Base-by-base conservation (phyloP, 2,329 filamentous ascomycete species). In the Hypoxylon sp. region DNA sequence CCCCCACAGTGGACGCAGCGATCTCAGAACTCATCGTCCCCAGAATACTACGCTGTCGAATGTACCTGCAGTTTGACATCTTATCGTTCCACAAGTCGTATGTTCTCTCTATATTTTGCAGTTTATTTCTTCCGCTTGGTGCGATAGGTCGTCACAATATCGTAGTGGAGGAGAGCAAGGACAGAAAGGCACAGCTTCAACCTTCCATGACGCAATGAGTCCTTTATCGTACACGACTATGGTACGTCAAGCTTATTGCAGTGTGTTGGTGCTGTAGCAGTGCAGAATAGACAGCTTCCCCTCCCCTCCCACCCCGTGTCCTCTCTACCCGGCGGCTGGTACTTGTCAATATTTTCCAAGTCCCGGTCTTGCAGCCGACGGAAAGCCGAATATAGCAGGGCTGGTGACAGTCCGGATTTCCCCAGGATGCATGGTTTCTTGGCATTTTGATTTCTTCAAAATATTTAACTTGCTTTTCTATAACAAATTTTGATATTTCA, bases 261-360 rank as follows among this genome's bases (percentile, higher is more conserved):
- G 32, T 19, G 39, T 30, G 50, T 46, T 52, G 27, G 50, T 41
- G 29, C 45, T 12, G 65, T 67, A 53, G 57, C 48, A 65, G 32
- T 67, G 61, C 61, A 67, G 52, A n/a, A 56, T 54, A 64, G 39
- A 47, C 56, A 61, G 57, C 59, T 56, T 56, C 45, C 54, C 43
- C 29, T 29, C 45, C 29, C 51, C 37, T 6, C 37, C 59, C 39
- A 62, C 53, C 60, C 27, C n/a, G 19, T 27, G 34, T 30, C 37
- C 29, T 57, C 27, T 21, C 41, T 58, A 64, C 61, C 61, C 34
- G 65, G 57, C 61, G 58, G 41, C 27, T 37, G 65, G 65, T 50
- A 55, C 4, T 23, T 34, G 46, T 30, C 27, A 45, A 5, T 43
- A 45, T 41, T 21, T 27, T 41, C 25, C 39, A 39, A 21, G 47